Evolutionary conservation across 2,329 filamentous ascomycete genomes (phyloP), one percentile per base, ranked within the genome.

Genomic region (Curvularia sp.): DNA sequence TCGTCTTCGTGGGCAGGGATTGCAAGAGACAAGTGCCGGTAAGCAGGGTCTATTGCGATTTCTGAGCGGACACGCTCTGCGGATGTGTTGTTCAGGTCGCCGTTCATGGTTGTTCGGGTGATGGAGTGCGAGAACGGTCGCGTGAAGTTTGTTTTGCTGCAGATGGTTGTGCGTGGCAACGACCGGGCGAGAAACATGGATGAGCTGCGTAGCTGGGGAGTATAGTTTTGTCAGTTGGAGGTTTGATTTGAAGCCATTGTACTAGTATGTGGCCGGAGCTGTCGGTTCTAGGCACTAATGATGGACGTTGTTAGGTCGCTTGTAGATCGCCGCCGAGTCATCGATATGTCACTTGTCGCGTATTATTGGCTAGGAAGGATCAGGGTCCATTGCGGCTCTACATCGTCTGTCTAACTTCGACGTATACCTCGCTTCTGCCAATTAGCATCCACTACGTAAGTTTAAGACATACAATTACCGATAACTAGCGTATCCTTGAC

Each of bases 1-100:
- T 85, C 80, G 60, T 87, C 86, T 53, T 86, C 77, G 0, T 60
- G 57, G 15, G 74, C 61, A 0, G 74, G 55, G 30, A 87, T 79
- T 2, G 81, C 80, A 10, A 87, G 74, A 1, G 80, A 68, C 3
- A 23, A 10, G 10, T 49, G 21, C 10, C 50, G 57, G 42, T 67
- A 72, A 8, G 55, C 38, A 19, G 62, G 49, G 13, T 70, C 66
- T 10, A 53, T 42, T 9, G 50, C 46, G 9, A 70, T 53, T 39
- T 61, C 63, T 48, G 28, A 41, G 43, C 57, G 54, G 12, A 23
- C 38, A 19, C 68, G 65, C 38, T 59, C 67, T 13, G 68, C 67
- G 1, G 61, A 55, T 7, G 68, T 69, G 18, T 72, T 72, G 50
- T 72, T 72, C 5, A 71, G 46, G 48, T 72, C 69, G 23, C 69